Base-by-base conservation (phyloP, 345 rosid genomes). In the Eutrema yunnanense region DNA sequence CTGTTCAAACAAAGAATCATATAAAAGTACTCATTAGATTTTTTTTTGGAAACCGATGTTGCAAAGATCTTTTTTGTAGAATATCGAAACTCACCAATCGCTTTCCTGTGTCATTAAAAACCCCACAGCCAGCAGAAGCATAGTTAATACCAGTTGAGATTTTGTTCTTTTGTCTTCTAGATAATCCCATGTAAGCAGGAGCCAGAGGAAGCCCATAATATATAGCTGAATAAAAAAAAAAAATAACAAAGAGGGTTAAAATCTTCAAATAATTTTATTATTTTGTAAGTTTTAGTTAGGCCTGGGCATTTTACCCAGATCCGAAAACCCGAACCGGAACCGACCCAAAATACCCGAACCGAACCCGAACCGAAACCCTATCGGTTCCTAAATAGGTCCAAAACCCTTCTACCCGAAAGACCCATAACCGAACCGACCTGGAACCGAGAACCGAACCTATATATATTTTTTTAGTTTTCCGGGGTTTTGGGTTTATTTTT, bases 111-210 rank as follows among this genome's bases (percentile, higher is more conserved):
- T 57, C 37, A 8, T 46, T 48, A 38, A 74, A 6, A 67, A 75
- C 14, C 8, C 79, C 79, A 75, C 74, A 75, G 9, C 74, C 44
- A 42, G 69, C 79, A 44, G 79, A 67, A 43, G 79, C 79, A 44
- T 75, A 75, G 50, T 69, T 75, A 41, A 61, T 9, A 44, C 79
- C 79, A 51, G 69, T 67, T 41, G 67, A 52, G 27, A 68, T 13
- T 2, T 37, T 77, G 8, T 66, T 72, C 50, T 19, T 77, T 9
- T 66, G 46, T 29, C 16, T 65, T 65, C 29, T 9, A 61, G 77
- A 72, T 43, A 77, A 59, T 57, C 73, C 73, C 71, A 65, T 3
- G 22, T 64, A 77, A 51, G 81, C 68, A 65, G 77, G 81, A 10
- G n/a, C 64, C 47, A 77, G 37, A 33, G 80, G 76, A 36, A 71